Base-by-base conservation (phyloP, 2,329 filamentous ascomycete genomes). In the Teratosphaeria nubilosa region DNA sequence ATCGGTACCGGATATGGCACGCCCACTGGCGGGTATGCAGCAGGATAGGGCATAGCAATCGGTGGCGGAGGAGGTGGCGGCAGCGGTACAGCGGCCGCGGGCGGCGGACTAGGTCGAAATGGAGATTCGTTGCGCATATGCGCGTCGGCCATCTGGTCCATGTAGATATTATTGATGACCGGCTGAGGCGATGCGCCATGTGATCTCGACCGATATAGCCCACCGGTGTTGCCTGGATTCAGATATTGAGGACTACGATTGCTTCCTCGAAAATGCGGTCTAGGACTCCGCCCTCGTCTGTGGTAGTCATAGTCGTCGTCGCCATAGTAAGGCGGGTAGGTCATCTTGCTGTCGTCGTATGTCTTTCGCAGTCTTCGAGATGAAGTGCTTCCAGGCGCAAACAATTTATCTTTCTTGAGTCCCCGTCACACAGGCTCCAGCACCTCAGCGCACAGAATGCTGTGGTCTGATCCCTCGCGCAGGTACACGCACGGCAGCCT, bases 121-220 rank as follows among this genome's bases (percentile, higher is more conserved):
- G 27, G 64, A 58, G 54, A 63, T 50, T 58, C 63, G 51, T 55
- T 58, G 57, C 59, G 67, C 62, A 59, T 58, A n/a, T 58, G 60
- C 14, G 58, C 61, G 55, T 62, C 65, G 61, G 73, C 71, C 57
- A 65, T 65, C 61, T 74, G 69, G 56, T 69, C 69, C 56, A 73
- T 72, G 57, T 73, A 74, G 65, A 77, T 77, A 69, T 76, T 76
- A 63, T 75, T 76, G 61, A 78, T 73, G 53, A 75, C 73, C 20
- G 76, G 76, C n/a, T 68, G 69, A 14, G 75, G 75, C 25, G 69
- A 63, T 57, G 75, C 71, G 51, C 77, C 76, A 50, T 73, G 71
- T 16, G 76, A 78, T 59, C 75, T 73, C 53, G 74, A 75, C 56
- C 77, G 74, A 54, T 77, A 73, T 16, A 77, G 72, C 32, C 70